Percentiles rank a stretch among this genome's conserved stretches.
phyloP scores from a whole-genome alignment of 2,329 filamentous ascomycete species.

The Scedosporium minutisporum region DNA sequence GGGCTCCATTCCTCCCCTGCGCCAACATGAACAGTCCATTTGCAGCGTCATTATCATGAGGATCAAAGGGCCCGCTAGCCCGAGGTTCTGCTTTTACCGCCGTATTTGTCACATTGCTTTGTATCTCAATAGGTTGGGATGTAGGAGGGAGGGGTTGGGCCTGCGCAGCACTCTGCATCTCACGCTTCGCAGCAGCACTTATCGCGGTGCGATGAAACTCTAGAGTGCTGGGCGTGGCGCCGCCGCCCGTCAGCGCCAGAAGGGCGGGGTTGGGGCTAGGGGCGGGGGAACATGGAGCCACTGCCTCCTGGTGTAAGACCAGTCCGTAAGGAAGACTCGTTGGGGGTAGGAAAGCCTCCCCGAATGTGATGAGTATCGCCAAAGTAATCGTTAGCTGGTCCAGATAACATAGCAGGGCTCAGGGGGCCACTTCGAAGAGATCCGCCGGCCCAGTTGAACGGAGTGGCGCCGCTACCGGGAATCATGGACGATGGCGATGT shows the following conservation, averaged over 20 bases:
- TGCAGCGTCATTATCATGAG: slow-evolving; percentile 89
- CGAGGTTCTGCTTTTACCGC: slow-evolving; percentile 39
- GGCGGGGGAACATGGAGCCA: slow-evolving; percentile 94
- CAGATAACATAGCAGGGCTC: slow-evolving; percentile 94
- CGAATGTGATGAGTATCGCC: slow-evolving; percentile 67
- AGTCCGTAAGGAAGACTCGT: slow-evolving; percentile 87
- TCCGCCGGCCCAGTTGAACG: slow-evolving; percentile 71
- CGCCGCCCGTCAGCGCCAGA: slow-evolving; percentile 69
- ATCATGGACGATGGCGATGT: slow-evolving; percentile 81
- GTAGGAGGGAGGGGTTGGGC: slow-evolving; percentile 22
- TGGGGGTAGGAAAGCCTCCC: slow-evolving; percentile 84
- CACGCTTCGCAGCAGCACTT: slow-evolving; percentile 60
- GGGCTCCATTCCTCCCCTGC: slow-evolving; percentile 56
- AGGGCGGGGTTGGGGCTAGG: slow-evolving; percentile 79
- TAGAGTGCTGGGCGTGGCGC: slow-evolving; percentile 78
- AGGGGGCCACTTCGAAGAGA: slow-evolving; percentile 86
- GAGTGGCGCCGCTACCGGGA: slow-evolving; percentile 61
- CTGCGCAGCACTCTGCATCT: slow-evolving; percentile 29
- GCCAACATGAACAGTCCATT: slow-evolving; percentile 91
- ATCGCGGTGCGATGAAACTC: slow-evolving; percentile 94
- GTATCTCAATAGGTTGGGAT: slow-evolving; percentile 45
- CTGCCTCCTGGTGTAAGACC: slow-evolving; percentile 90
- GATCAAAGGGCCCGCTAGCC: slow-evolving; percentile 61
- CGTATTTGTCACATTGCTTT: slow-evolving; percentile 25
- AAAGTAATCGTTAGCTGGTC: slow-evolving; percentile 80